Percentiles rank a stretch among this genome's conserved stretches.
phyloP scores from a whole-genome alignment of 768 basidiomycete genomes.

The Kwoniella dejecticola region DNA sequence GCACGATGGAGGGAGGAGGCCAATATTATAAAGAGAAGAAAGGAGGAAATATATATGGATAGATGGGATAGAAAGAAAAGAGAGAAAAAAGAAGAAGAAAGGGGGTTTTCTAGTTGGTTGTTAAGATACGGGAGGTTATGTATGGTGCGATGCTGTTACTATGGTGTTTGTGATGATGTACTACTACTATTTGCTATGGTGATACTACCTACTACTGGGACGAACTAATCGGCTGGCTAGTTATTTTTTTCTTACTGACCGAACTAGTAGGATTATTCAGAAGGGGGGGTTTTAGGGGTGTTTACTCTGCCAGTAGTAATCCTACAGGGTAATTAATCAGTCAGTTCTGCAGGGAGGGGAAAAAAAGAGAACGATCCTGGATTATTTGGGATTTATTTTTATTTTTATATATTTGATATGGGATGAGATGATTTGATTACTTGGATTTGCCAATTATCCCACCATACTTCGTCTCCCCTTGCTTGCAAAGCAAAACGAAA shows the following conservation, averaged over 20 bases:
- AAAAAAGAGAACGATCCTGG: background rate
- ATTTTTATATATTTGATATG: too few species aligned
- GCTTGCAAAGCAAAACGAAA: background rate
- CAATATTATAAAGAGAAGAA: slow-evolving; percentile 7
- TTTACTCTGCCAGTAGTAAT: background rate
- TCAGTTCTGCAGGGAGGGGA: background rate
- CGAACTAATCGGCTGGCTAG: too few species aligned
- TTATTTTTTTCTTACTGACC: background rate
- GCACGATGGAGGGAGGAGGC: slow-evolving; percentile 3
- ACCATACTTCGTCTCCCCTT: background rate
- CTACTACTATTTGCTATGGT: too few species aligned
- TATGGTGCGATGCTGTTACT: background rate
- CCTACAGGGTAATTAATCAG: background rate
- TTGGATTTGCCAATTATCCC: slow-evolving; percentile 5
- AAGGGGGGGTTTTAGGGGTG: background rate
- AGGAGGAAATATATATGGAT: slow-evolving; percentile 15
- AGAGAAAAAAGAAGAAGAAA: slow-evolving; percentile 15
- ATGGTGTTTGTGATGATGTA: slow-evolving; percentile 1
- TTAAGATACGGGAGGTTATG: slow-evolving; percentile 7
- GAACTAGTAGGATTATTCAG: background rate
- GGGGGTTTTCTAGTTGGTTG: slow-evolving; percentile 13
- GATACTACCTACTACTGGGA: too few species aligned
- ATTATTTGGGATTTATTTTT: too few species aligned
- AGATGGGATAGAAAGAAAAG: slow-evolving; percentile 12
- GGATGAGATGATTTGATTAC: slow-evolving; percentile 4